Base-by-base conservation (phyloP, 257 asterid species). In the Cinchona pubescens region DNA sequence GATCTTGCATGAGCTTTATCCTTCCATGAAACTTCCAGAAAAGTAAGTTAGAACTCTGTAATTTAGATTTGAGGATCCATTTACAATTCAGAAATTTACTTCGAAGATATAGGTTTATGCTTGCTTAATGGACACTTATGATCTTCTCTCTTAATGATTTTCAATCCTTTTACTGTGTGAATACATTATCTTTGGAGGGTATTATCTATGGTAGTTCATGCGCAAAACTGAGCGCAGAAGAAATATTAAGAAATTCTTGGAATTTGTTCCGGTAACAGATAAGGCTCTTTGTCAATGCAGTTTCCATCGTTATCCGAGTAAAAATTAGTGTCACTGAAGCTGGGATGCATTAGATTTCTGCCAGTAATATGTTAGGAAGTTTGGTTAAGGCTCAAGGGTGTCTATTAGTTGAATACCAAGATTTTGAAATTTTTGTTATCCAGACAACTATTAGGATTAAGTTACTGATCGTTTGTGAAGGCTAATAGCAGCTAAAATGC, bases 21-120 rank as follows among this genome's bases (percentile, higher is more conserved):
- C 97, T 42, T 30, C 83, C 53, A 75, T 85, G 27, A 73, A 69
- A 71, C 88, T 87, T 63, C 96, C 97, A 23, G 83, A 83, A 69
- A 92, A 86, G 97, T 92, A 84, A 81, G 90, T 79, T 25, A 13
- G 9, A 34, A 13, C 7, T 53, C 37, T 53, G 32, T 71, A 30
- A 13, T 53, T 56, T 34, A 40, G 25, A 37, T 23, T 53, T 13
- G 2, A 13, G 35, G 5, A 35, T 53, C 30, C 65, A 71, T 71
- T 53, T n/a, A 37, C 45, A 11, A 14, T 29, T n/a, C 32, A 53
- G 23, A 51, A 23, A 18, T 70, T 32, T 19, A 37, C 32, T 8
- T 70, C 48, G 30, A 16, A 4, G 7, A 48, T 23, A 23, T 70
- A 3, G 0, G 32, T n/a, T 71, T 16, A 46, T 53, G 43, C 13